Conservation (phyloP, 371 early-diverging fungal genomes). For the Quaeritorhiza haematococci region DNA sequence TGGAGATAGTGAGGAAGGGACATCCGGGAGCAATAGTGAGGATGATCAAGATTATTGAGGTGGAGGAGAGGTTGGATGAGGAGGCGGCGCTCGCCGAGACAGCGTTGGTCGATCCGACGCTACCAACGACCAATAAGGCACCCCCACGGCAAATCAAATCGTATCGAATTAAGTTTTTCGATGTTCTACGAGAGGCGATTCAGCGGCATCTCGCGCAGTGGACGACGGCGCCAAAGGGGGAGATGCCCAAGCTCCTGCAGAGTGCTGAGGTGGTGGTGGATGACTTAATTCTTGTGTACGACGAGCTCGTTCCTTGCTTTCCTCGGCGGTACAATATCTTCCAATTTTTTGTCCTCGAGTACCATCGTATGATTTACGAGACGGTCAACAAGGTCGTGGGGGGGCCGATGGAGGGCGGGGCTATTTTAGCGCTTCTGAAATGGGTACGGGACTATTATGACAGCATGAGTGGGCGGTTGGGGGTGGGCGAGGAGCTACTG, state of each 20-base stretch:
- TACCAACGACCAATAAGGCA: slow-evolving; percentile 14
- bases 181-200: slow-evolving; percentile 66
- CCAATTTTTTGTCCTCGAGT: slow-evolving; percentile 85
- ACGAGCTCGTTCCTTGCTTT: slow-evolving; percentile 80
- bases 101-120: slow-evolving; percentile 1
- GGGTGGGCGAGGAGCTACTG: slow-evolving; percentile 83
- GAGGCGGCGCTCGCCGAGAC: slow-evolving; percentile 13
- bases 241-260: slow-evolving; percentile 41
- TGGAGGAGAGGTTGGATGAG: slow-evolving; percentile 83
- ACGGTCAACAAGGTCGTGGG: slow-evolving; percentile 54
- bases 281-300: slow-evolving; percentile 80
- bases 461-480: slow-evolving; percentile 77
- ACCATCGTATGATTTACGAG: slow-evolving; percentile 84
- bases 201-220: slow-evolving; percentile 49
- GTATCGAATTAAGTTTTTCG: slow-evolving; percentile 71
- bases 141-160: slow-evolving; percentile 63
- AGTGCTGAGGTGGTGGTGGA: slow-evolving; percentile 65
- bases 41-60: slow-evolving; percentile 85
- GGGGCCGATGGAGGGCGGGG: slow-evolving; percentile 56
- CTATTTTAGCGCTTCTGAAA: slow-evolving; percentile 73
- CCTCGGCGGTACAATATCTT: slow-evolving; percentile 89
- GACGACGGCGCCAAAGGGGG: slow-evolving; percentile 20
- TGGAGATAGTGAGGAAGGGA: slow-evolving; percentile 67
- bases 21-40: slow-evolving; percentile 71
- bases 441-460: slow-evolving; percentile 90